These are phyloP conservation scores for Capronia coronata DNA, from an alignment of 2,329 filamentous ascomycete genomes.

Conservation along the genomic window DNA sequence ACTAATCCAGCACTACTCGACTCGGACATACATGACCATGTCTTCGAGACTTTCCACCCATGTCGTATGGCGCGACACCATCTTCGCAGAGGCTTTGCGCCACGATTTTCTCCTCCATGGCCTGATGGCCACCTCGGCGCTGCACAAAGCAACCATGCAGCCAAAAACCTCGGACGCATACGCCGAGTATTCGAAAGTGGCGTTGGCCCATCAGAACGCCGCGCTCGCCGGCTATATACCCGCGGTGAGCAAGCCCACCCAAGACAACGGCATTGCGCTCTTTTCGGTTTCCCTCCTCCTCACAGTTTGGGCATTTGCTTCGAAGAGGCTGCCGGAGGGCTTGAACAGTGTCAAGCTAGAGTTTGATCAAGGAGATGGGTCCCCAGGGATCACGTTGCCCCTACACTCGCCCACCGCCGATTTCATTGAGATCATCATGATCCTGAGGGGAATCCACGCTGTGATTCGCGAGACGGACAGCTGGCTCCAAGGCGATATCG, in stretches of 20 bases:
- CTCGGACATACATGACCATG: conserved; percentile 34
- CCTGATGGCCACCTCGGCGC: conserved; percentile 36
- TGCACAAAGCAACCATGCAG: conserved; percentile 36
- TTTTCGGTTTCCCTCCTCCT: conserved; percentile 26
- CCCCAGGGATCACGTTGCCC: conserved; percentile 19
- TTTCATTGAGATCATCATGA: conserved; percentile 27
- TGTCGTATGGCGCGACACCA: conserved; percentile 37
- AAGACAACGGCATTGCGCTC: conserved; percentile 27
- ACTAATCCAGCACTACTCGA: conserved; percentile 41
- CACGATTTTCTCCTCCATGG: conserved; percentile 41
- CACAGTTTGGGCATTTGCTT: conserved; percentile 28
- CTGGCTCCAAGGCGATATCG: conserved; percentile 27
- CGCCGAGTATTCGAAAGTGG: conserved; percentile 27
- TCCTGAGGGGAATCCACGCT: conserved; percentile 26
- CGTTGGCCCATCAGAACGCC: conserved; percentile 26
- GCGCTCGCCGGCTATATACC: conserved; percentile 28
- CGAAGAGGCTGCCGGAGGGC: conserved; percentile 25
- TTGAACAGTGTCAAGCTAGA: conserved; percentile 24
- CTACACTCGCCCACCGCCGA: conserved; percentile 20
- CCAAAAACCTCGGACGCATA: conserved; percentile 24
- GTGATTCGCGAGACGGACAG: conserved; percentile 26
- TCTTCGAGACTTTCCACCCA: conserved; percentile 27
- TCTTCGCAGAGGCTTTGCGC: conserved; percentile 37
- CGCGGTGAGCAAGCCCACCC: conserved; percentile 22
- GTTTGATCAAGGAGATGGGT: conserved; percentile 13